phyloP scores from a whole-genome alignment of 2,329 filamentous ascomycete species.

The Alternaria infectoria region DNA sequence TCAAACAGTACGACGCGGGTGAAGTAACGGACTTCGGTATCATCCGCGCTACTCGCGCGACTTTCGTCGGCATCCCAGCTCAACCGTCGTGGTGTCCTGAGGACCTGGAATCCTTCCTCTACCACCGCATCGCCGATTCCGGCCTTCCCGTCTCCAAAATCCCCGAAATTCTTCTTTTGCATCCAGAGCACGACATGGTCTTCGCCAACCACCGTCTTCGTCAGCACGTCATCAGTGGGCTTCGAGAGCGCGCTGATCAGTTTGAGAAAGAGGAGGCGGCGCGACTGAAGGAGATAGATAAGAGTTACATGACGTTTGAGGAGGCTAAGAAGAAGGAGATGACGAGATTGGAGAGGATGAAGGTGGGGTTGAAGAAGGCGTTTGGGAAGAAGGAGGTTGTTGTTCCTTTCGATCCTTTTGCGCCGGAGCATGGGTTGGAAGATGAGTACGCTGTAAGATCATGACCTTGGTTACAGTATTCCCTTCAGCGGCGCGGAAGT shows the following conservation, averaged over 20 bases:
- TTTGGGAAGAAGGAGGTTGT: slow-evolving; percentile 10
- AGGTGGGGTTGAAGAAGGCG: background rate
- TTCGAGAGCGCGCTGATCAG: slow-evolving; percentile 1
- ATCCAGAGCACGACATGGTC: slow-evolving; percentile 10
- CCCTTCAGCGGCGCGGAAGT: too few relatives aligned
- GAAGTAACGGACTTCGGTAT: slow-evolving; percentile 17
- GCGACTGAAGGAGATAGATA: slow-evolving; percentile 4
- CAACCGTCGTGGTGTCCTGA: slow-evolving; percentile 9
- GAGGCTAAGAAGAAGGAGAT: slow-evolving; percentile 2
- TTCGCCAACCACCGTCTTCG: background rate
- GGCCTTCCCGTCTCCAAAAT: slow-evolving; percentile 8
- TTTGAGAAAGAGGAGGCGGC: slow-evolving; percentile 16
- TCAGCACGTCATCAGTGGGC: background rate
- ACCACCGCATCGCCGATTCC: slow-evolving; percentile 7
- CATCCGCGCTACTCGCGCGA: slow-evolving; percentile 16
- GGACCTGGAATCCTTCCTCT: slow-evolving; percentile 15
- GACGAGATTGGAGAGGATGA: slow-evolving; percentile 7
- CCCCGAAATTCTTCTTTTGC: slow-evolving; percentile 15
- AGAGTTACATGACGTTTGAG: background rate
- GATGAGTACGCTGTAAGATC: too few relatives aligned
- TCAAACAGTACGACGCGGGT: slow-evolving; percentile 2
- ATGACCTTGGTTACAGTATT: too few relatives aligned
- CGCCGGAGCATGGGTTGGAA: background rate
- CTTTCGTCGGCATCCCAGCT: slow-evolving; percentile 5
- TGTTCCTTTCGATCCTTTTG: slow-evolving; percentile 16